Conservation (phyloP, 1,284 basidiomycete species). For the Sanghuangporus sanghuang region DNA sequence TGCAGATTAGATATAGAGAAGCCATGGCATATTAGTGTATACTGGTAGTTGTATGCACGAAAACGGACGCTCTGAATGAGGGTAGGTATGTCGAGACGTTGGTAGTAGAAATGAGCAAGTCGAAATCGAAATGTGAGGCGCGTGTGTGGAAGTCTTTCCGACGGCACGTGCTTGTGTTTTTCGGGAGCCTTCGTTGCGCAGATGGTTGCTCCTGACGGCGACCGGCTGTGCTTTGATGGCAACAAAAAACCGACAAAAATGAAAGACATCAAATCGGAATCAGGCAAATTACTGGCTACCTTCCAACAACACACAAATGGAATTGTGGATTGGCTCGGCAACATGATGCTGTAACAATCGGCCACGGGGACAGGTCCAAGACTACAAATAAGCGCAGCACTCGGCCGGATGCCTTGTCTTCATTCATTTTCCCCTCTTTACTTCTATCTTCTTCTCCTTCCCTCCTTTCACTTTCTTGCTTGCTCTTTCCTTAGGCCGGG, state of each 20-base stretch:
- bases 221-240: not conserved
- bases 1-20: no score
- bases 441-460: not conserved
- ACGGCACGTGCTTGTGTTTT: not conserved
- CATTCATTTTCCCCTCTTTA: not conserved
- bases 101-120: no score
- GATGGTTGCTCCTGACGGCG: not conserved
- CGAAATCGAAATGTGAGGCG: no score
- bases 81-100: no score
- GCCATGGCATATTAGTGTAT: no score
- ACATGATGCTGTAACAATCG: not conserved
- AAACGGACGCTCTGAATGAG: no score
- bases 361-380: not conserved
- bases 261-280: not conserved
- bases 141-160: no score
- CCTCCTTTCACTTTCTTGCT: not conserved
- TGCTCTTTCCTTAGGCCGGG: conserved; percentile 12
- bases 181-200: not conserved
- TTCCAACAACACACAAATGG: not conserved
- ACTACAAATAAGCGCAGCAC: conserved; percentile 1
- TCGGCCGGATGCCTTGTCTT: not conserved
- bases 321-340: not conserved
- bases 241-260: not conserved
- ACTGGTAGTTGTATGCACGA: no score
- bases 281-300: not conserved